phyloP scores from a whole-genome alignment of 345 rosid species.

The Pseudoturritis turrita region DNA sequence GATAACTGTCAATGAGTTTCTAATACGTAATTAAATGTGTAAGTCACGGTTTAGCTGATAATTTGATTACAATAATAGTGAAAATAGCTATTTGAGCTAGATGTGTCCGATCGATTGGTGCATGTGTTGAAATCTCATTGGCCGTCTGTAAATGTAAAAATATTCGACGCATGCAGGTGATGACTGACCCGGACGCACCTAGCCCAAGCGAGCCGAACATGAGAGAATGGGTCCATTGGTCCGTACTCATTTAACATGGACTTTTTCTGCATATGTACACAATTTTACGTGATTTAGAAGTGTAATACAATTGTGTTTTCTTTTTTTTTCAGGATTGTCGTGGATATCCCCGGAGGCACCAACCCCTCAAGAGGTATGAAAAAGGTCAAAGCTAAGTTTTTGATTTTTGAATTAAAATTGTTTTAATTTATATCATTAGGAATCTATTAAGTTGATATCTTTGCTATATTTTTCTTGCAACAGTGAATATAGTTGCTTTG shows the following conservation, averaged over 20 bases:
- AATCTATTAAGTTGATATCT: not conserved
- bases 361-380: conserved; percentile 53
- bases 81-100: not conserved
- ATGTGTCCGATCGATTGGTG: not conserved
- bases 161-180: conserved; percentile 47
- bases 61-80: not conserved
- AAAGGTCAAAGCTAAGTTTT: not conserved
- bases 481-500: not conserved
- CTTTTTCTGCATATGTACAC: not conserved
- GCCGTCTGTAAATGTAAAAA: not conserved
- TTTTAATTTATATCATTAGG: not conserved
- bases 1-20: not conserved
- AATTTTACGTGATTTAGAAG: not conserved
- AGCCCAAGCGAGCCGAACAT: conserved; percentile 85
- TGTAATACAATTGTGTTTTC: not conserved
- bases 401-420: not conserved
- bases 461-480: not conserved
- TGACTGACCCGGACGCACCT: conserved; percentile 95
- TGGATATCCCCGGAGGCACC: conserved; percentile 76
- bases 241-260: not conserved
- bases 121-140: not conserved
- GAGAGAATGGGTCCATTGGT: conserved; percentile 96
- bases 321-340: conserved; percentile 55
- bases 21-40: not conserved
- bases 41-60: not conserved